Conservation (phyloP, 345 rosid species). For the Psidium guajava region DNA sequence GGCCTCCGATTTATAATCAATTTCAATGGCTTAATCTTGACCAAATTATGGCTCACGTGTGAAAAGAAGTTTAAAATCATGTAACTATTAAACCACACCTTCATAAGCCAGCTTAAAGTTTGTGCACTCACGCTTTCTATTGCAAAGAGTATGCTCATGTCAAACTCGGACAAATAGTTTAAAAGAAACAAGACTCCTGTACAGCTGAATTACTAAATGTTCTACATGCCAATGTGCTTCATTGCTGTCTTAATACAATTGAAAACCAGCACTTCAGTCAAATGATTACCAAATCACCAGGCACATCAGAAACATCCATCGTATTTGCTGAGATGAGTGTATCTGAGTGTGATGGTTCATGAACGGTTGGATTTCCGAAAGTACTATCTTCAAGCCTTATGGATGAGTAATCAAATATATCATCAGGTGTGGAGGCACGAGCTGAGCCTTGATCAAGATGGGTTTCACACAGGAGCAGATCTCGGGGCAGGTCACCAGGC, state of each 20-base stretch:
- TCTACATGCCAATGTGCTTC: neutral
- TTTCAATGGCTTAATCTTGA: neutral
- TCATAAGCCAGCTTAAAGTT: neutral
- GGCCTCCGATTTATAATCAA: neutral
- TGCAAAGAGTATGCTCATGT: neutral
- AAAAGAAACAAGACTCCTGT: neutral
- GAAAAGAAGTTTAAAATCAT: neutral
- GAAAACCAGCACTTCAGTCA: neutral
- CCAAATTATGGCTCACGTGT: neutral
- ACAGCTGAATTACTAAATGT: neutral
- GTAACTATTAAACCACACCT: neutral
- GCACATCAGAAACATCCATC: slow-evolving; percentile 9
- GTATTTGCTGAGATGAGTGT: slow-evolving; percentile 6
- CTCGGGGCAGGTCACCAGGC: slow-evolving; percentile 8
- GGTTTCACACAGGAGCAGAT: slow-evolving; percentile 14
- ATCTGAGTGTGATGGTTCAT: slow-evolving; percentile 9
- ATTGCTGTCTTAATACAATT: neutral
- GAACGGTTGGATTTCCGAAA: slow-evolving; percentile 11
- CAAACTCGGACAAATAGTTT: neutral
- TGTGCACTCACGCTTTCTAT: neutral
- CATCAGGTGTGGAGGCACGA: slow-evolving; percentile 23
- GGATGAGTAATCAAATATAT: slow-evolving; percentile 23
- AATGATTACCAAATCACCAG: slow-evolving; percentile 22
- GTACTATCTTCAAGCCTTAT: slow-evolving; percentile 11
- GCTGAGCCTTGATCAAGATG: slow-evolving; percentile 16